These are phyloP conservation scores for Avena sativa DNA, from an alignment of 176 grass and related monocot genomes.

Conservation along the genomic window DNA sequence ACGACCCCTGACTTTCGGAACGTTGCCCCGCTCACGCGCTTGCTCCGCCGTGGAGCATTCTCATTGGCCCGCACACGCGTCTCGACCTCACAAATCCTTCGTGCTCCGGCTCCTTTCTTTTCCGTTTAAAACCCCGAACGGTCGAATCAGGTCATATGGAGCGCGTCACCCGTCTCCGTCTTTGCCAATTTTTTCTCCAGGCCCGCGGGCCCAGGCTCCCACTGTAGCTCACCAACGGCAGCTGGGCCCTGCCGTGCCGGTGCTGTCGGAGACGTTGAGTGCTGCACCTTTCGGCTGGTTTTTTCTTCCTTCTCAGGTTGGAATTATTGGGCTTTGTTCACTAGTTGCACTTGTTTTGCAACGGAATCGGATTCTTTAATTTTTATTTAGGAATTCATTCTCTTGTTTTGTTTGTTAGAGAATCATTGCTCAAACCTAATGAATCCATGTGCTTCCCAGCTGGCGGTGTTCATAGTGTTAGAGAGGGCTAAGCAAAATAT, in stretches of 20 bases:
- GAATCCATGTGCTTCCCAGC: slow-evolving; percentile 35
- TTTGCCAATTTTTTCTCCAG: background rate
- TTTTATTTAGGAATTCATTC: background rate
- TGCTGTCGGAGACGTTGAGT: background rate
- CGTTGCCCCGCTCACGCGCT: slow-evolving; percentile 26
- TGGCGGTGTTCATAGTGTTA: background rate
- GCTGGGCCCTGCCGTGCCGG: background rate
- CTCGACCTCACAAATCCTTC: background rate
- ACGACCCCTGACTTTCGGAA: slow-evolving; percentile 18
- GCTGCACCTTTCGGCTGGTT: background rate
- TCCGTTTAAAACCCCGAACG: slow-evolving; percentile 32
- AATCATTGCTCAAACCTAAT: background rate
- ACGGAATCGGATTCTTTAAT: background rate
- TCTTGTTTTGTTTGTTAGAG: background rate
- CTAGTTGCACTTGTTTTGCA: background rate
- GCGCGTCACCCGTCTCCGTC: background rate
- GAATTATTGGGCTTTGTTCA: background rate
- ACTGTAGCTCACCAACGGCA: background rate
- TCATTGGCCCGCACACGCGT: slow-evolving; percentile 50
- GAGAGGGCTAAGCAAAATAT: no score
- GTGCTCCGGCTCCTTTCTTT: background rate
- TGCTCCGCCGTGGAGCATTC: background rate
- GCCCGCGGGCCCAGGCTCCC: background rate
- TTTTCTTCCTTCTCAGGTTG: background rate
- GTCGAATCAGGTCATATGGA: slow-evolving; percentile 34